Percentiles rank a stretch among this genome's conserved stretches.
phyloP scores from a whole-genome alignment of 495 filamentous ascomycete species.

The Chaetomium fimeti region DNA sequence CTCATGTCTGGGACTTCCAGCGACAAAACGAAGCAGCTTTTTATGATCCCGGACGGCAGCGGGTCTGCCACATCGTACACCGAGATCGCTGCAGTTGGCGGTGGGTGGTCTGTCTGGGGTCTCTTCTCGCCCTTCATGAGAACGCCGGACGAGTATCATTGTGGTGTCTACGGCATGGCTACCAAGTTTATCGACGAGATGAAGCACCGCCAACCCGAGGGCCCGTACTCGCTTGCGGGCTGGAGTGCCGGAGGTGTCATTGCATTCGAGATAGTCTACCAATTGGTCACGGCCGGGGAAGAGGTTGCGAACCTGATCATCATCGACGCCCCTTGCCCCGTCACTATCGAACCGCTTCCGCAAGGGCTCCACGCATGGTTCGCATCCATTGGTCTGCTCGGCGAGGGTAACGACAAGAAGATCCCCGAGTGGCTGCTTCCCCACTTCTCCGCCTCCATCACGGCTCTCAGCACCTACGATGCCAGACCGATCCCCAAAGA shows the following conservation, averaged over 20 bases:
- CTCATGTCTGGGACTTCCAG: conserved; percentile 62
- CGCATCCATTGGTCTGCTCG: conserved; percentile 75
- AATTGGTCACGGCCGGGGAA: conserved; percentile 66
- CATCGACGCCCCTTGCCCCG: conserved; percentile 78
- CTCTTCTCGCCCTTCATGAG: conserved; percentile 66
- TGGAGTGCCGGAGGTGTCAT: conserved; percentile 91
- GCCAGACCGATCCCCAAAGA: conserved; percentile 53
- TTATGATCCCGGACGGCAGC: conserved; percentile 75
- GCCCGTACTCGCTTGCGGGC: conserved; percentile 68
- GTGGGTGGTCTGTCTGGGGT: conserved; percentile 58
- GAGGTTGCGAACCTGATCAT: conserved; percentile 72
- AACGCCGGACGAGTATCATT: conserved; percentile 55
- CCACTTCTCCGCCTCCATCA: conserved; percentile 76
- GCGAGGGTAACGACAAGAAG: conserved; percentile 58
- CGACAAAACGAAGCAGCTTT: conserved; percentile 59
- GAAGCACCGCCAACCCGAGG: conserved; percentile 58
- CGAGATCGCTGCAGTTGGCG: conserved; percentile 50
- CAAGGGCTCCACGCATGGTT: conserved; percentile 76
- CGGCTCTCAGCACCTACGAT: conserved; percentile 70
- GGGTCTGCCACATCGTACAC: conserved; percentile 67
- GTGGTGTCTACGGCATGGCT: conserved; percentile 55
- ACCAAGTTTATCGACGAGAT: conserved; percentile 61
- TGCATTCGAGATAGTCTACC: conserved; percentile 77
- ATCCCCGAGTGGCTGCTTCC: conserved; percentile 77
- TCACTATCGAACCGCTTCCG: conserved; percentile 75